phyloP scores from a whole-genome alignment of 805 yeast genomes.

The Diddensiella caesifluorescens region DNA sequence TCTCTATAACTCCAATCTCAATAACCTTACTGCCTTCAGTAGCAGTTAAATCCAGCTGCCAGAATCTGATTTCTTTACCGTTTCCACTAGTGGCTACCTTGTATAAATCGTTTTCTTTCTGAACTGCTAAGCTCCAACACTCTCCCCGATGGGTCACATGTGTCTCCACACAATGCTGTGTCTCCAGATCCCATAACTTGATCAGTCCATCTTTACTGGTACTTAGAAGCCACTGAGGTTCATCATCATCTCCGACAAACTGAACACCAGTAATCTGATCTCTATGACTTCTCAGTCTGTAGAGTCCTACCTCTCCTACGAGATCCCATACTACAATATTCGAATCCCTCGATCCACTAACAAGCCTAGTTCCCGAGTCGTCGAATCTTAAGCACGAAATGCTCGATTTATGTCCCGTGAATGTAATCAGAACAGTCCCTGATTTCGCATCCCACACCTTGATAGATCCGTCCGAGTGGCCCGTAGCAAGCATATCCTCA shows the following conservation, averaged over 20 bases:
- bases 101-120: constrained; percentile 27
- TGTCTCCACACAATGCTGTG: constrained; percentile 89
- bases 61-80: constrained; percentile 76
- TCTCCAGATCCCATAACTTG: constrained; percentile 87
- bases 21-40: constrained; percentile 49
- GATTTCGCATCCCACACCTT: constrained; percentile 89
- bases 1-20: constrained; percentile 64
- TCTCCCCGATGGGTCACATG: constrained; percentile 92
- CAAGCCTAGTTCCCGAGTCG: constrained; percentile 71
- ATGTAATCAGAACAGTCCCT: constrained; percentile 67
- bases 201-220: constrained; percentile 85
- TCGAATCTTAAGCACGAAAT: constrained; percentile 71
- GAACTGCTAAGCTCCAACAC: constrained; percentile 75
- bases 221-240: constrained; percentile 65
- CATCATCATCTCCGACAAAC: constrained; percentile 36
- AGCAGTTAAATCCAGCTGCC: constrained; percentile 59
- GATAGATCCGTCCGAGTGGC: constrained; percentile 83
- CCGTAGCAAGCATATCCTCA: constrained; percentile 76
- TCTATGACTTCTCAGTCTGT: constrained; percentile 81
- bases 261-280: constrained; percentile 77
- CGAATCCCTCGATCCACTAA: constrained; percentile 85
- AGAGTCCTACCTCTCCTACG: constrained; percentile 84
- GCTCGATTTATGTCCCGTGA: constrained; percentile 86
- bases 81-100: constrained; percentile 64
- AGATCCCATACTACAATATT: constrained; percentile 89